phyloP scores from a whole-genome alignment of 2,329 filamentous ascomycete genomes.

The Hypocrella siamensis region DNA sequence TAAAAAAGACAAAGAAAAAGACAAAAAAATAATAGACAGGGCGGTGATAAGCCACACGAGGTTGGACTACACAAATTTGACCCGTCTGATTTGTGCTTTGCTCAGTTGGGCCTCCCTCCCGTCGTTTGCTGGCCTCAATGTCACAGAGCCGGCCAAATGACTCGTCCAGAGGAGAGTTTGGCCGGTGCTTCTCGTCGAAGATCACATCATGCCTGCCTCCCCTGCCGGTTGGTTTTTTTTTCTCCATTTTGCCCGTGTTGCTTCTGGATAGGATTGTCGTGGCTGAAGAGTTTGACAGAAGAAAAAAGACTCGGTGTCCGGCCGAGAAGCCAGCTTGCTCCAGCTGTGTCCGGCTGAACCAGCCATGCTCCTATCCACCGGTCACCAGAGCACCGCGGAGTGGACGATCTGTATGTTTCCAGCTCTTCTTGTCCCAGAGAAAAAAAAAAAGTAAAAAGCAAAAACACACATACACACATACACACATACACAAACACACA shows the following conservation, averaged over 20 bases:
- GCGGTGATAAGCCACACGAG: neutral
- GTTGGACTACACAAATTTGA: too few species aligned
- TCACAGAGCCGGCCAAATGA: slow-evolving; percentile 10
- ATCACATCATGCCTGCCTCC: slow-evolving; percentile 27
- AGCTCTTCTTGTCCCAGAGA: too few species aligned
- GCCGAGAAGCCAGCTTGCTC: slow-evolving; percentile 35
- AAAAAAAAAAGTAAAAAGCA: neutral
- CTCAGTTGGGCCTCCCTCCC: neutral
- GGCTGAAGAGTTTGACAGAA: slow-evolving; percentile 9
- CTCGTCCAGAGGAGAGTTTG: slow-evolving; percentile 14
- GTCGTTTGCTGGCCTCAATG: neutral
- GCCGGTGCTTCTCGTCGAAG: slow-evolving; percentile 14
- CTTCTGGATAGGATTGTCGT: neutral
- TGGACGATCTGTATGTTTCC: slow-evolving; percentile 25
- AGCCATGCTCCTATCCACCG: slow-evolving; percentile 28
- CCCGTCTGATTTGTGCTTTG: too few species aligned
- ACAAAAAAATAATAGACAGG: too few species aligned
- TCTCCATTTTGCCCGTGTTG: neutral
- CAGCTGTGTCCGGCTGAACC: slow-evolving; percentile 30
- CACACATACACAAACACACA: too few species aligned
- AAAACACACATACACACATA: too few species aligned
- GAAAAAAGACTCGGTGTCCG: slow-evolving; percentile 35
- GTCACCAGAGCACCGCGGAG: slow-evolving; percentile 19
- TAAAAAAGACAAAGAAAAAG: too few species aligned
- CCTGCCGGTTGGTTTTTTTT: slow-evolving; percentile 24